Evolutionary conservation across 176 grass and related monocot species (phyloP).

Genomic region (Sorghum bicolor): DNA sequence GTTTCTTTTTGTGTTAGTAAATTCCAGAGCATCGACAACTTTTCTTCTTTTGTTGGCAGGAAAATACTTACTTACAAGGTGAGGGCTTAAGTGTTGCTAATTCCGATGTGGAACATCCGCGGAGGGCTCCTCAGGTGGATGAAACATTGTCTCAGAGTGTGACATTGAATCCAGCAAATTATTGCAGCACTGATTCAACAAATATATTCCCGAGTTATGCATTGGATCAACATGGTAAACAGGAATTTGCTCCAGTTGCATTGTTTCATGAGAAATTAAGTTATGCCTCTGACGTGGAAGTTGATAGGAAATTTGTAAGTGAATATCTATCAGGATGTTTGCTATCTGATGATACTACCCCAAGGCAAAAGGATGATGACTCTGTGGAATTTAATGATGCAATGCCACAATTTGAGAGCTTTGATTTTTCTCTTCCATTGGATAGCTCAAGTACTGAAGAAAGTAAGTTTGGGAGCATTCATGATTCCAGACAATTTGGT

Average conservation of each 20-base stretch:
- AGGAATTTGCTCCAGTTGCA: constrained; percentile 19
- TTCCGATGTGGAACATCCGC: constrained; percentile 1
- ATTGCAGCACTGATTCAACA: background rate
- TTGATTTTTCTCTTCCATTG: constrained; percentile 30
- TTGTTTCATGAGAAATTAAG: constrained; percentile 21
- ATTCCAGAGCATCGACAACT: constrained; percentile 4
- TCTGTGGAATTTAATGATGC: constrained; percentile 10
- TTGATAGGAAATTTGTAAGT: constrained; percentile 19
- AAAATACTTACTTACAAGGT: constrained; percentile 32
- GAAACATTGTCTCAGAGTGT: constrained; percentile 16
- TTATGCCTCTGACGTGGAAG: constrained; percentile 26
- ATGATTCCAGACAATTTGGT: constrained; percentile 29
- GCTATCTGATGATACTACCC: constrained; percentile 28
- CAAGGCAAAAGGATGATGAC: constrained; percentile 20
- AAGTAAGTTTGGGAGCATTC: constrained; percentile 18
- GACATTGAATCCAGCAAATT: constrained; percentile 34
- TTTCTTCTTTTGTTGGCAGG: constrained; percentile 45
- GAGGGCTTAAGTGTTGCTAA: background rate
- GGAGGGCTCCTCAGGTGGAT: constrained; percentile 23
- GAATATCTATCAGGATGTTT: constrained; percentile 22
- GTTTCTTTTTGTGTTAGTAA: constrained; percentile 22
- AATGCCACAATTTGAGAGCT: constrained; percentile 47
- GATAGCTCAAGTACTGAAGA: constrained; percentile 23
- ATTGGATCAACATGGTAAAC: constrained; percentile 29
- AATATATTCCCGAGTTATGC: constrained; percentile 8